These are phyloP conservation scores for Phytophthora palmivora DNA, from an alignment of 352 stramenopile species.

Conservation along the genomic window DNA sequence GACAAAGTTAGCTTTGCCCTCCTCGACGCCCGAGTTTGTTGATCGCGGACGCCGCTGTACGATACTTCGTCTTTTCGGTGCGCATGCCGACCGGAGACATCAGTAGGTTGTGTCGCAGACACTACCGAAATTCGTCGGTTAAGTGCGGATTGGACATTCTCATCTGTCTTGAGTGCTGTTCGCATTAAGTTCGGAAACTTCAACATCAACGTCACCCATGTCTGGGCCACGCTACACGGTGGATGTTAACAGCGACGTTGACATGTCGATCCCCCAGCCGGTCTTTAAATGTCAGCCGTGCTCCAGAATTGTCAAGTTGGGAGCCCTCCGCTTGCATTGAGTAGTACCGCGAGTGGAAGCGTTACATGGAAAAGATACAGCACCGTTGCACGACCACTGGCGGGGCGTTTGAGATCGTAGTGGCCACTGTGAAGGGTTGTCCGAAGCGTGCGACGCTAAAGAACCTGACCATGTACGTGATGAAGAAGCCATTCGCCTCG, in stretches of 20 bases:
- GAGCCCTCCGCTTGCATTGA: constrained; percentile 5
- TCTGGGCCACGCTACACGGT: neutral
- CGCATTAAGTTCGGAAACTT: constrained; percentile 1
- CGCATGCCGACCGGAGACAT: no score
- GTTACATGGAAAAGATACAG: constrained; percentile 17
- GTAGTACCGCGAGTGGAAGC: constrained; percentile 7
- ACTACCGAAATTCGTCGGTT: neutral
- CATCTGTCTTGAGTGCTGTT: no score
- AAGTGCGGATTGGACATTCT: neutral
- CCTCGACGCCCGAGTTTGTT: neutral
- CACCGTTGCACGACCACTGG: constrained; percentile 1
- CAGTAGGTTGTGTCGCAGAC: neutral
- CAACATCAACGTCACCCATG: no score
- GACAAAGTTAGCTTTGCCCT: neutral
- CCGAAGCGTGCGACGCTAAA: constrained; percentile 3
- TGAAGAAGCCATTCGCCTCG: constrained; percentile 5
- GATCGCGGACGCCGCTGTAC: no score
- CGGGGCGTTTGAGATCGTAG: constrained; percentile 20
- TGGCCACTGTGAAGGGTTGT: constrained; percentile 15
- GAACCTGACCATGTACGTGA: constrained; percentile 10
- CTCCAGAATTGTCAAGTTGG: neutral
- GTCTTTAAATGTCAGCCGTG: neutral
- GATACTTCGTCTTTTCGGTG: no score
- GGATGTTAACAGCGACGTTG: constrained; percentile 12
- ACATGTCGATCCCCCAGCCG: constrained; percentile 1